A percentile compares a stretch with the other conserved stretches of the same genome.
Conservation (phyloP, 139 green algal species). For the Dunaliella sp. region DNA sequence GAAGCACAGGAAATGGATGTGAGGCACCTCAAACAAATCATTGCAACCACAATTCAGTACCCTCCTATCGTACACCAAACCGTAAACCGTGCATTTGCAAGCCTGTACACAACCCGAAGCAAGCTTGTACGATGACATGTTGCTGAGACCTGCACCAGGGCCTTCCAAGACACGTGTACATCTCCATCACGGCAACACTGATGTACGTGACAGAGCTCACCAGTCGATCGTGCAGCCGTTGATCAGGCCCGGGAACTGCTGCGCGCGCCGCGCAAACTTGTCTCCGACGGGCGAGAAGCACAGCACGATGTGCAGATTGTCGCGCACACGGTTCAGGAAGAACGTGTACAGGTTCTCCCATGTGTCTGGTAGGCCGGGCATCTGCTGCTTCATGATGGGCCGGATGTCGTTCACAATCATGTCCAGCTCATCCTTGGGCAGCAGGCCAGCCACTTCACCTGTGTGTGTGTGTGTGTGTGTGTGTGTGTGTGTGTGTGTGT, state of each 20-base stretch:
- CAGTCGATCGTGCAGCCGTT: constrained; percentile 95
- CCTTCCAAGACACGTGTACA: no score
- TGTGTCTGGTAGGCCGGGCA: constrained; percentile 73
- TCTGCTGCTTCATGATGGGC: constrained; percentile 69
- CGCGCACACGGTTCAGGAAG: constrained; percentile 87
- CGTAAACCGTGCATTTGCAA: no score
- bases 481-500: no score
- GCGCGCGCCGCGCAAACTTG: constrained; percentile 79
- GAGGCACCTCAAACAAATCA: no score
- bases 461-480: no score
- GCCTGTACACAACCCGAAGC: neutral
- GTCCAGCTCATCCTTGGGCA: constrained; percentile 94
- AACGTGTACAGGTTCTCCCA: constrained; percentile 91
- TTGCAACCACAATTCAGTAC: no score
- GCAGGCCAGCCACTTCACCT: constrained; percentile 83
- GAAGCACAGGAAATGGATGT: no score
- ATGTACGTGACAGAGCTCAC: constrained; percentile 29
- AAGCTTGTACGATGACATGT: constrained; percentile 29
- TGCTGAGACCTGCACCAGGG: no score
- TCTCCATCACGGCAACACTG: no score
- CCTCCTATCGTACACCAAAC: no score
- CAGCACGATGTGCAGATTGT: constrained; percentile 89
- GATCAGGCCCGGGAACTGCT: constrained; percentile 94
- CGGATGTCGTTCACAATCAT: constrained; percentile 90
- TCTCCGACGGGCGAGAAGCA: constrained; percentile 91